phyloP scores from a whole-genome alignment of 2,329 filamentous ascomycete species.

The Monosporascus sp. region DNA sequence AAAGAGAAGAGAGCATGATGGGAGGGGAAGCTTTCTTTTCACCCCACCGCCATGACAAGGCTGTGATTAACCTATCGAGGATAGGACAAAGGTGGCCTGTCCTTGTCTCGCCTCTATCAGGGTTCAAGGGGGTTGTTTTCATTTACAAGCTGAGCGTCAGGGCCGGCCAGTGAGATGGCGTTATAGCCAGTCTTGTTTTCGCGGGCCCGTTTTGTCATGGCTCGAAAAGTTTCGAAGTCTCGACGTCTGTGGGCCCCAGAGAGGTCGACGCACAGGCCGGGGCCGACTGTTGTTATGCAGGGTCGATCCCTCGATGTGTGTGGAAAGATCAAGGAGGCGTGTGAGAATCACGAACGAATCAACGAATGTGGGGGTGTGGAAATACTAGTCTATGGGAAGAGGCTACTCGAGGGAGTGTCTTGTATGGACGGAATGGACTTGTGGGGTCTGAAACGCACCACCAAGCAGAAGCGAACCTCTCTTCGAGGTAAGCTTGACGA shows the following conservation, averaged over 20 bases:
- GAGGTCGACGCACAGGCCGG: conserved; percentile 22
- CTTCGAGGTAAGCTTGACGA: not conserved
- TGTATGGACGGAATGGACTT: not conserved
- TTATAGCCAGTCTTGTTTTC: conserved; percentile 21
- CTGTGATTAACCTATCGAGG: conserved; percentile 22
- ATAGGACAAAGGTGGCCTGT: conserved; percentile 19
- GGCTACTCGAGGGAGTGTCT: not conserved
- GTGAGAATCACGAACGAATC: conserved; percentile 22
- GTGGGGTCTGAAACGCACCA: not conserved
- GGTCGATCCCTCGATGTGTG: conserved; percentile 25
- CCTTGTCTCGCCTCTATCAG: conserved; percentile 16
- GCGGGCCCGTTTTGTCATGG: conserved; percentile 14
- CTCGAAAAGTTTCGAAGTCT: conserved; percentile 14
- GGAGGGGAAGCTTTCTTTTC: conserved; percentile 23
- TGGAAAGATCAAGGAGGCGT: conserved; percentile 20
- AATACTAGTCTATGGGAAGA: conserved; percentile 9
- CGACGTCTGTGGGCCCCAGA: conserved; percentile 8
- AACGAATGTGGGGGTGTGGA: conserved; percentile 20
- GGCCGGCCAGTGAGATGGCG: conserved; percentile 21
- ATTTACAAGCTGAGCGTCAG: conserved; percentile 18
- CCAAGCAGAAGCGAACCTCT: not conserved
- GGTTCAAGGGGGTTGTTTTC: conserved; percentile 19
- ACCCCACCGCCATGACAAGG: conserved; percentile 25
- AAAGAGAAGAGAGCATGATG: conserved; percentile 15
- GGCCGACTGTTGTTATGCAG: conserved; percentile 21